A percentile compares a stretch with the other conserved stretches of the same genome.
Evolutionary conservation across 2,329 filamentous ascomycete genomes (phyloP).

Genomic region (Penicillium sp.): DNA sequence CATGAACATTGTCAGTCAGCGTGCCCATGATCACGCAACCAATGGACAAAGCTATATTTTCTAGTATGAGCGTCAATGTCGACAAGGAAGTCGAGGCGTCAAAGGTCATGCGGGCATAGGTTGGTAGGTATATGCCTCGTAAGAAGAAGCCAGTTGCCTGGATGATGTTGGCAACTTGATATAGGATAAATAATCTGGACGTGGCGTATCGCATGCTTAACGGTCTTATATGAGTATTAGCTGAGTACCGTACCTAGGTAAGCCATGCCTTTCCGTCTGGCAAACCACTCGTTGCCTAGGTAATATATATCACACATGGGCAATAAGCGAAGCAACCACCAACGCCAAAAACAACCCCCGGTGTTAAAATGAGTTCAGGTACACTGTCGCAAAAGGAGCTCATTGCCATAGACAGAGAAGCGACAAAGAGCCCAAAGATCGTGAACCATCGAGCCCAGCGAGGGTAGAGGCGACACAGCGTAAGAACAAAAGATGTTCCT

Average conservation of each 20-base stretch:
- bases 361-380: not conserved
- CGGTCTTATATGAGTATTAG: not conserved
- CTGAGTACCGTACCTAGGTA: slow-evolving; percentile 16
- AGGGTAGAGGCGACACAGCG: too few relatives aligned
- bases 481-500: too few relatives aligned
- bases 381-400: too few relatives aligned
- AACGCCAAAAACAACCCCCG: not conserved
- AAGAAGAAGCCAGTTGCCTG: slow-evolving; percentile 33
- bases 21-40: slow-evolving; percentile 38
- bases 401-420: too few relatives aligned
- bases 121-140: slow-evolving; percentile 31
- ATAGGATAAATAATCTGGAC: slow-evolving; percentile 19
- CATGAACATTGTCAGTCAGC: slow-evolving; percentile 40
- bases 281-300: slow-evolving; percentile 55
- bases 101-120: slow-evolving; percentile 21
- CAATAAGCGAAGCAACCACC: not conserved
- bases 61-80: slow-evolving; percentile 22
- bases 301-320: slow-evolving; percentile 40
- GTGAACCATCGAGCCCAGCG: too few relatives aligned
- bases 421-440: too few relatives aligned
- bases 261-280: slow-evolving; percentile 48
- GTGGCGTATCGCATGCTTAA: not conserved
- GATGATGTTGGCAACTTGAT: slow-evolving; percentile 36
- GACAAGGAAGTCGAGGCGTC: slow-evolving; percentile 19
- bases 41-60: slow-evolving; percentile 30